A percentile compares a stretch with the other conserved stretches of the same genome.
phyloP scores from a whole-genome alignment of 306 rosid species.

The Astragalus glycyphyllos region DNA sequence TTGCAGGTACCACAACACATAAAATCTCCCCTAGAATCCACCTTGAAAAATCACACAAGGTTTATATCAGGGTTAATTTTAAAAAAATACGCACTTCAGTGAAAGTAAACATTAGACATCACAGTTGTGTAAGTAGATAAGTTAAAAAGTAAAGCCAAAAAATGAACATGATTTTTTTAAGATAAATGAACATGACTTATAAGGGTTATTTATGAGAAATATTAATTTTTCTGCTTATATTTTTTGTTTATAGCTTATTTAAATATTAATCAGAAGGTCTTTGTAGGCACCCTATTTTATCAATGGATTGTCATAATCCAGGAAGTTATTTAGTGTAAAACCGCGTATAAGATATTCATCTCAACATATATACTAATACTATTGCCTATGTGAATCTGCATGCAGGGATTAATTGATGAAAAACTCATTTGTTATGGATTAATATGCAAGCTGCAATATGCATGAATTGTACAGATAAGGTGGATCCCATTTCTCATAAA shows the following conservation, averaged over 20 bases:
- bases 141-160: constrained; percentile 33
- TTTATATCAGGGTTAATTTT: no score
- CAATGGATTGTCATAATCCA: background rate
- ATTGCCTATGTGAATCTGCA: constrained; percentile 8
- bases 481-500: background rate
- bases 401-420: background rate
- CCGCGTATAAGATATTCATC: no score
- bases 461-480: constrained; percentile 17
- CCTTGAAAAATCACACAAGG: no score
- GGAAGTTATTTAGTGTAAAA: background rate
- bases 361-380: background rate
- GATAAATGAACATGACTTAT: background rate
- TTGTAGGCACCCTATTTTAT: background rate
- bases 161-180: background rate
- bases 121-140: no score
- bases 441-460: constrained; percentile 20
- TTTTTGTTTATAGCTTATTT: background rate
- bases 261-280: background rate
- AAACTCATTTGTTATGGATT: constrained; percentile 7
- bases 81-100: background rate
- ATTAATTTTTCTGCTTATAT: background rate
- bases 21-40: no score
- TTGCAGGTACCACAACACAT: no score
- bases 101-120: no score
- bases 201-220: background rate